Base-by-base conservation (phyloP, 768 basidiomycete species). In the Hysterangium stoloniferum region DNA sequence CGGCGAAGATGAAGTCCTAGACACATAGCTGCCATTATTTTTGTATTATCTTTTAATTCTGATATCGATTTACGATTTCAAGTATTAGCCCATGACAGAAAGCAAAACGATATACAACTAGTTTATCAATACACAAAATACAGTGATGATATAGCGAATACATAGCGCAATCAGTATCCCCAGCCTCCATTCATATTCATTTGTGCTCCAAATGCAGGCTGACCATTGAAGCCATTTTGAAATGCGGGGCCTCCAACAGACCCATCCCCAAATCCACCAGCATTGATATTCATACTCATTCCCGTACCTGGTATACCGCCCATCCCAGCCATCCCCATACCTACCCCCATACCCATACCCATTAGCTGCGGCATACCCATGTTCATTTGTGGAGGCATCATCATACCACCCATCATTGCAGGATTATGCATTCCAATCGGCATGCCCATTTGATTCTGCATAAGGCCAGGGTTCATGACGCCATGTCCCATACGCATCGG, bases 1-100 rank as follows among this genome's bases (percentile, higher is more conserved):
- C 53, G 86, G 84, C 2, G 76, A 84, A 61, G 76, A 76, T 54
- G 84, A 86, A 64, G 77, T 86, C 41, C 59, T 88, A 54, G 82
- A 84, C 34, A 40, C 35, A 29, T 51, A 45, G 17, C 29, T 22
- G 20, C 5, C 13, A 31, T 33, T 45, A 15, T n/a, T 29, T 45
- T 17, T 3, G 7, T 13, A 28, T 19, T 28, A 24, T n/a, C 29
- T 29, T 17, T 13, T 7, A 31, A 31, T 5, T 33, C 15, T n/a
- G n/a, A 33, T 31, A 3, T 4, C 44, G 29, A 31, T 27, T 19
- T 15, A n/a, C 29, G 22, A 20, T 34, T 24, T 19, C 6, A 27
- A 45, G 29, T 46, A n/a, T 32, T 19, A 35, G 34, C 19, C 13
- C 33, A 1, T 20, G 15, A 2, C 17, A 7, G 6, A 46, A 32